phyloP scores from a whole-genome alignment of 495 filamentous ascomycete species.

The Penicillium odoratum region DNA sequence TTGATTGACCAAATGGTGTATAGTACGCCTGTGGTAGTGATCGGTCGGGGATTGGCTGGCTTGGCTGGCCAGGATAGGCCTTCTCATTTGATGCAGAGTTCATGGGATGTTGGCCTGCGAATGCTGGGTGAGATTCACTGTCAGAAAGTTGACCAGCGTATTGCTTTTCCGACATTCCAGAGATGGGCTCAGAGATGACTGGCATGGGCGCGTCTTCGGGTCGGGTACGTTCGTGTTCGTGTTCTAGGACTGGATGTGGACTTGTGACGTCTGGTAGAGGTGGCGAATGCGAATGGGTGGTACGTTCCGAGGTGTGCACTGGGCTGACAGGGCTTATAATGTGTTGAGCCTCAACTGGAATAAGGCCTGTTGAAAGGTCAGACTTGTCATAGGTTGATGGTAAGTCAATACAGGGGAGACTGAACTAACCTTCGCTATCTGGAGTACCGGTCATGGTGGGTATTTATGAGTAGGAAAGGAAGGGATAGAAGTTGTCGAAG shows the following conservation, averaged over 20 bases:
- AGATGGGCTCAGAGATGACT: neutral
- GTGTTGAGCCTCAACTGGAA: constrained; percentile 6
- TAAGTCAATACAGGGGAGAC: neutral
- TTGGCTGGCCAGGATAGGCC: constrained; percentile 22
- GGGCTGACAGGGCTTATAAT: neutral
- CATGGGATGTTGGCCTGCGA: neutral
- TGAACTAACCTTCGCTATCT: neutral
- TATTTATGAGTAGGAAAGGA: neutral
- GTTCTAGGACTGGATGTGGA: neutral
- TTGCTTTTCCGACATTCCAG: neutral
- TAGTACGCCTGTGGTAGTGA: constrained; percentile 16
- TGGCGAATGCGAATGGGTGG: neutral
- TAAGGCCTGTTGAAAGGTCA: constrained; percentile 9
- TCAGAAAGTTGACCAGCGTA: neutral
- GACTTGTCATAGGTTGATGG: neutral
- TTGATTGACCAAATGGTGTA: constrained; percentile 25
- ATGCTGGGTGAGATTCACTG: neutral
- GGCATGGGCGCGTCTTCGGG: constrained; percentile 2
- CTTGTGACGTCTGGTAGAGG: neutral
- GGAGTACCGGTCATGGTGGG: neutral
- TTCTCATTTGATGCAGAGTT: constrained; percentile 9
- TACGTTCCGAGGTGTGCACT: neutral
- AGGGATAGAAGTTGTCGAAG: too few species aligned
- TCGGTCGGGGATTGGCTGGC: constrained; percentile 9
- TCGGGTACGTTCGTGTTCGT: neutral